These are phyloP conservation scores for Rheum nobile DNA, from an alignment of 148 eudicot species.

Conservation along the genomic window DNA sequence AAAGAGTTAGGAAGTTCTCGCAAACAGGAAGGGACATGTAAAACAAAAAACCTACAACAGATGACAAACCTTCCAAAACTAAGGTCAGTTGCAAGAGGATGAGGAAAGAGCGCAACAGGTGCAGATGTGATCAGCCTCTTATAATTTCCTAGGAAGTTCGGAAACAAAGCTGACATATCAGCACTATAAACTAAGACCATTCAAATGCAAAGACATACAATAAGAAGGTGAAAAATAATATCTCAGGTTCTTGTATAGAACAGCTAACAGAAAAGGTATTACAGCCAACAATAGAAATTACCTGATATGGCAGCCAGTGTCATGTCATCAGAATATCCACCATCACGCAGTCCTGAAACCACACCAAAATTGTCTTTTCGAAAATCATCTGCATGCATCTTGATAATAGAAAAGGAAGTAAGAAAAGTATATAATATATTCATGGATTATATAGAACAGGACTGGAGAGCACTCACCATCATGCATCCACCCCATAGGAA, in stretches of 20 bases:
- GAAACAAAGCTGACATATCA: not conserved
- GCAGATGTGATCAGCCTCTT: constrained; percentile 86
- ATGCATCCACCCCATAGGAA: constrained; percentile 27
- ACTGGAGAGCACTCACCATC: constrained; percentile 49
- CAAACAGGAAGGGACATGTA: constrained; percentile 24
- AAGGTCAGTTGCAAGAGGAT: constrained; percentile 92
- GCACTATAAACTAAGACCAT: not conserved
- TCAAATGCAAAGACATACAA: not conserved
- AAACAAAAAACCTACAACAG: not conserved
- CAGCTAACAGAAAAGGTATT: not conserved
- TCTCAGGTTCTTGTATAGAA: not conserved
- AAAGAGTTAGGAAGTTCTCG: not conserved
- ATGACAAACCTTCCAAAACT: constrained; percentile 65
- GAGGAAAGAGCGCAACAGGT: constrained; percentile 96
- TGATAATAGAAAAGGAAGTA: constrained; percentile 14
- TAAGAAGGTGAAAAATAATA: not conserved
- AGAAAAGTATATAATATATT: not conserved
- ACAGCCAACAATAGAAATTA: constrained; percentile 10
- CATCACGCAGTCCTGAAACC: constrained; percentile 78
- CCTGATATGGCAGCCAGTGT: constrained; percentile 99
- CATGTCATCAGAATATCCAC: constrained; percentile 99
- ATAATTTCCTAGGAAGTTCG: constrained; percentile 53
- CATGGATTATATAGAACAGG: not conserved
- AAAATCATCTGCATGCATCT: constrained; percentile 98
- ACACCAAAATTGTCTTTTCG: constrained; percentile 69